Base-by-base conservation (phyloP, 352 stramenopile species). In the Phytophthora aleatoria region DNA sequence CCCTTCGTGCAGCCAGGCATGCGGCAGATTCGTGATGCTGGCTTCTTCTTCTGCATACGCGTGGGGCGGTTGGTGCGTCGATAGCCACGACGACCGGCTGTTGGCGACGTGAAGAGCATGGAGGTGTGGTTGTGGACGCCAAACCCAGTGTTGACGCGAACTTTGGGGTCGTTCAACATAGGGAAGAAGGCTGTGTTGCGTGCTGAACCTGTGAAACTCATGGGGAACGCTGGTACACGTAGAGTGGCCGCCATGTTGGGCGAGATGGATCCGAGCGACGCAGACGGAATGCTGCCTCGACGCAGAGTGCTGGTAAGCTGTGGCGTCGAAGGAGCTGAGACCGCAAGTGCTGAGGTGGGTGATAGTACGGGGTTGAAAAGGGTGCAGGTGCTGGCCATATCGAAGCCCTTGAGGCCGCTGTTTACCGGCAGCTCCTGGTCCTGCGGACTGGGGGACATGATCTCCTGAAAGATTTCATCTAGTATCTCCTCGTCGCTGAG, bases 1-100 rank as follows among this genome's bases (percentile, higher is more conserved):
- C 85, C 83, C 67, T 94, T 93, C n/a, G 72, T 87, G 66, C 87
- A 95, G 2, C 78, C 82, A 7, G 71, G 51, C 62, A 93, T 80
- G 43, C 85, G 87, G 70, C 87, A 95, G 51, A 93, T 89, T 27
- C 87, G 84, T 5, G 84, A 83, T 12, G 79, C 76, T n/a, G 78
- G 71, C 31, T 76, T 85, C 45, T 81, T 84, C 69, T 88, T 90
- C 64, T 71, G 54, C 20, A 77, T 36, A 30, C 67, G 62, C 4
- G 48, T 49, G 0, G 62, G 49, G 12, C 69, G 55, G 43, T 54
- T 66, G 3, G 57, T 63, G 31, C 64, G 68, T 39, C 71, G 55
- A 39, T 67, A 67, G 16, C 8, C 31, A 27, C 63, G 68, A 38
- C 63, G 67, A 52, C 30, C 63, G 0, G 51, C 44, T n/a, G 67